Evolutionary conservation across 1,284 basidiomycete species (phyloP).

Genomic region (Peniophora sp.): DNA sequence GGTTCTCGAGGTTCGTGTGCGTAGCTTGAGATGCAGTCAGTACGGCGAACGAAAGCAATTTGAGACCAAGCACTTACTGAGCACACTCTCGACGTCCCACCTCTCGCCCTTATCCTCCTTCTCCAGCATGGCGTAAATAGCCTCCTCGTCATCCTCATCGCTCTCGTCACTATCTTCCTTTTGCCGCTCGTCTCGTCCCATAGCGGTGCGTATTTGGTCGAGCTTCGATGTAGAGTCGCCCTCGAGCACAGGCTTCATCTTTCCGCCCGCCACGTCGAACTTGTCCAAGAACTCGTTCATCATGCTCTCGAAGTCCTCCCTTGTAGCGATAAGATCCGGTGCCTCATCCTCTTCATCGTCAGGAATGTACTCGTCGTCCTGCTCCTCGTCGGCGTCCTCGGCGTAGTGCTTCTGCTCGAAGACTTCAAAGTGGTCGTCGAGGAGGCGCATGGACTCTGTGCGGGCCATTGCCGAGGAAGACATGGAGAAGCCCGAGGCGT

Average conservation of each 20-base stretch:
- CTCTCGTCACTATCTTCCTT: conserved; percentile 8
- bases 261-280: conserved; percentile 89
- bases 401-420: conserved; percentile 73
- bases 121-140: conserved; percentile 44
- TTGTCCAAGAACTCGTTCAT: conserved; percentile 93
- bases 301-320: conserved; percentile 87
- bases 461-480: conserved; percentile 94
- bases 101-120: conserved; percentile 65
- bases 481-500: conserved; percentile 93
- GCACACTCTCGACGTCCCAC: conserved; percentile 94
- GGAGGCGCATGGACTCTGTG: conserved; percentile 78
- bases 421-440: conserved; percentile 91
- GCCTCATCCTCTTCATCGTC: conserved; percentile 49
- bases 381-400: no score
- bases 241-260: conserved; percentile 69
- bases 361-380: conserved; percentile 48
- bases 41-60: not conserved
- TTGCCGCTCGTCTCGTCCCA: conserved; percentile 61
- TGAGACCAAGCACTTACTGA: conserved; percentile 51
- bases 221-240: conserved; percentile 73
- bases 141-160: conserved; percentile 32
- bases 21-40: conserved; percentile 53
- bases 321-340: conserved; percentile 69
- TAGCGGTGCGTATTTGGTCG: conserved; percentile 67
- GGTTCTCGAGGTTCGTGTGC: conserved; percentile 92